Evolutionary conservation across 1,284 basidiomycete species (phyloP).

Genomic region (Stereum hirsutum): DNA sequence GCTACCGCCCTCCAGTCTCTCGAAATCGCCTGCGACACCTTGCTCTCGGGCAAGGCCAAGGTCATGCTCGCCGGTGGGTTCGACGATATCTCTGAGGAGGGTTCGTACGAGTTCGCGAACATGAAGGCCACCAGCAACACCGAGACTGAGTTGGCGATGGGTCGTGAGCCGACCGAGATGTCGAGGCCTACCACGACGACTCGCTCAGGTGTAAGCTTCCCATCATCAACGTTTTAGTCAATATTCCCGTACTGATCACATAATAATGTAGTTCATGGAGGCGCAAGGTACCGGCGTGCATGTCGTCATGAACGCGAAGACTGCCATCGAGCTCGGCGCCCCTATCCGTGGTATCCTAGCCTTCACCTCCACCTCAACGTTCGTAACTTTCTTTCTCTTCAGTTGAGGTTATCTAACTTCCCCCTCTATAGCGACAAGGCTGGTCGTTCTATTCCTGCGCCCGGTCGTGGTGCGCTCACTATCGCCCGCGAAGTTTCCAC

Average conservation of each 20-base stretch:
- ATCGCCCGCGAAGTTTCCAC: slow-evolving; percentile 78
- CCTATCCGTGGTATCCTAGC: slow-evolving; percentile 91
- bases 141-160: slow-evolving; percentile 95
- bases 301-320: slow-evolving; percentile 94
- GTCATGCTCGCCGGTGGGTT: slow-evolving; percentile 99
- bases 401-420: slow-evolving; percentile 1
- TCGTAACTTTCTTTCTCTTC: slow-evolving; percentile 22
- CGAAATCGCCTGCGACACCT: slow-evolving; percentile 95
- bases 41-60: slow-evolving; percentile 94
- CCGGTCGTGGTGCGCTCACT: slow-evolving; percentile 83
- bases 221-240: slow-evolving; percentile 2
- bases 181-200: slow-evolving; percentile 96
- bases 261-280: slow-evolving; percentile 82
- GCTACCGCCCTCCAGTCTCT: slow-evolving; percentile 97
- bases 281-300: slow-evolving; percentile 95
- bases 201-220: slow-evolving; percentile 68
- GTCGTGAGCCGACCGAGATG: slow-evolving; percentile 97
- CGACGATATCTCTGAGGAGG: slow-evolving; percentile 96
- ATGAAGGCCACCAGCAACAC: slow-evolving; percentile 99
- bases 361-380: slow-evolving; percentile 96
- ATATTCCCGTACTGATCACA: slow-evolving; percentile 8
- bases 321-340: slow-evolving; percentile 88
- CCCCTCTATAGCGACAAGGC: slow-evolving; percentile 70
- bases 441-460: slow-evolving; percentile 89
- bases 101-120: slow-evolving; percentile 96